Base-by-base conservation (phyloP, 2,329 filamentous ascomycete species). In the Xylaria multiplex region DNA sequence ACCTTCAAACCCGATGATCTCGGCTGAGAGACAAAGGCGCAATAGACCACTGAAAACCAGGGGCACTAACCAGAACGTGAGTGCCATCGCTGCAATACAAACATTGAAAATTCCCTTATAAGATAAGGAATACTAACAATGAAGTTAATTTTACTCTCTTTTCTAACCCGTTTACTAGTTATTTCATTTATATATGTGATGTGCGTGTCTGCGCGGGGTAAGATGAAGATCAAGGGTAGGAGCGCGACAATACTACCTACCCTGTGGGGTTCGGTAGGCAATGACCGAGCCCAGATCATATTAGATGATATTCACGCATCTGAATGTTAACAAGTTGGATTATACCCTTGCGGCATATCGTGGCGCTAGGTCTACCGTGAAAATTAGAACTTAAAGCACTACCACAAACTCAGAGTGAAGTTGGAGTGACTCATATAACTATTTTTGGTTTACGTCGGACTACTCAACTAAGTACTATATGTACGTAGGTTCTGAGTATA, bases 171-270 rank as follows among this genome's bases (percentile, higher is more conserved):
- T 19, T 40, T 37, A 22, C 27, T n/a, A 37, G 3, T 4, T 6
- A 35, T 24, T 45, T 27, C 37, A 55, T 24, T 57, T 62, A 59
- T 57, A 56, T 14, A 22, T 32, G 13, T 37, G 43, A 56, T 57
- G 14, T 52, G 27, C 6, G 27, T 22, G 13, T 32, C 24, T 53
- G 57, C 56, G 65, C 61, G 65, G 65, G 65, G 65, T 61, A 67
- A 59, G 53, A 48, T 54, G 57, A 64, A 42, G 52, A 59, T 67
- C 52, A 53, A 53, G 40, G 2, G 27, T 55, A 61, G 19, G 14
- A 52, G 40, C 13, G 56, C 40, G 19, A 6, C 19, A 52, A 63
- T 63, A 42, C 59, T 46, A 66, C 64, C 64, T 56, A 46, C 49
- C 32, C 24, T 35, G 37, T 57, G 58, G 63, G 59, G 59, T 43